A percentile compares a stretch with the other conserved stretches of the same genome.
phyloP scores from a whole-genome alignment of 129 eudicot genomes.

The Flaveria linearis region DNA sequence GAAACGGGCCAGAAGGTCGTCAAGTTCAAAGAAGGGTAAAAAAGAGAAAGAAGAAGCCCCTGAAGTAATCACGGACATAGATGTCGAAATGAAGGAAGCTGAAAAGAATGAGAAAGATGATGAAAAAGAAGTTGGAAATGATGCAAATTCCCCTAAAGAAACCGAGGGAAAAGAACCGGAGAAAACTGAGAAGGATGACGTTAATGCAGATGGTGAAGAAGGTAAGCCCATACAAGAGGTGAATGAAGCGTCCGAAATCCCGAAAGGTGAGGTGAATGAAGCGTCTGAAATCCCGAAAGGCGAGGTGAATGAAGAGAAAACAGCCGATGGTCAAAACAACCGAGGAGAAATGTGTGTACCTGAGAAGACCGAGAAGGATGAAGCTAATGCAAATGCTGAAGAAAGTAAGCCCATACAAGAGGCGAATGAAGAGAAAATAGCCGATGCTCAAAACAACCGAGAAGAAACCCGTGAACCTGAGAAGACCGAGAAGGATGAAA shows the following conservation, averaged over 20 bases:
- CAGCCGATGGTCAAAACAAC: constrained; percentile 12
- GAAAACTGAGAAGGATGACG: constrained; percentile 24
- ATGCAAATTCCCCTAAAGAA: constrained; percentile 19
- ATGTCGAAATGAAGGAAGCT: constrained; percentile 37
- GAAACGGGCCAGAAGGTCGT: constrained; percentile 47
- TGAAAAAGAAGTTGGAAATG: constrained; percentile 26
- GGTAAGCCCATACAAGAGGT: constrained; percentile 14
- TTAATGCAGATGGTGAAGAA: constrained; percentile 6
- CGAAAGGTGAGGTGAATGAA: too few relatives aligned
- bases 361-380: constrained; percentile 16
- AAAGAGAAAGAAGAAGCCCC: constrained; percentile 33
- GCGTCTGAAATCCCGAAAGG: too few relatives aligned
- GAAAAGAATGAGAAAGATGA: constrained; percentile 33
- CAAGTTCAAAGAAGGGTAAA: constrained; percentile 45
- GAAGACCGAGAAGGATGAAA: constrained; percentile 18
- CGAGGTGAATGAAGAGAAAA: neutral
- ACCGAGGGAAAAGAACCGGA: neutral
- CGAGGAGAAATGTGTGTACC: neutral
- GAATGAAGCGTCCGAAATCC: neutral
- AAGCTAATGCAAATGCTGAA: constrained; percentile 12
- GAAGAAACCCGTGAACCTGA: constrained; percentile 21
- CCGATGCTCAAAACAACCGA: constrained; percentile 3
- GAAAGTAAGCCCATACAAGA: constrained; percentile 5
- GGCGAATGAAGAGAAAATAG: constrained; percentile 8
- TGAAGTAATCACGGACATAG: constrained; percentile 16